Base-by-base conservation (phyloP, 2,329 filamentous ascomycete genomes). In the Penicillium sp. region DNA sequence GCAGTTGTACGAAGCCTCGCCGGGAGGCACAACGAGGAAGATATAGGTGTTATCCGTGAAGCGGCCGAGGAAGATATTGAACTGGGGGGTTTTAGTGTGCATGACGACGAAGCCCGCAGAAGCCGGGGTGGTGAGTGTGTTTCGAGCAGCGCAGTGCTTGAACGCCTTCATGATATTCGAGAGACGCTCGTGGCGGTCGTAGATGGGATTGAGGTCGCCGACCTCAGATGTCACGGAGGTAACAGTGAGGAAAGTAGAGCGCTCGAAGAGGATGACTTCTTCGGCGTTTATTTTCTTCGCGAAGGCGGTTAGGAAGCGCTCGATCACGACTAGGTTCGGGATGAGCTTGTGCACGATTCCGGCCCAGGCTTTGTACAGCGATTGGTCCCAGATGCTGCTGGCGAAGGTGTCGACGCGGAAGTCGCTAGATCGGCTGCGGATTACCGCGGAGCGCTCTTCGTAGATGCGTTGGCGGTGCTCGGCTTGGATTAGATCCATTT, bases 141-240 rank as follows among this genome's bases (percentile, higher is more conserved):
- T 78, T 29, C 73, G 65, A 38, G 75, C 75, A n/a, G 73, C 73
- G 54, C 74, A 85, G 77, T 97, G 93, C 79, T 97, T 99, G 79
- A 97, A 97, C 56, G 93, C 92, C 78, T 99, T 99, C 76, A 99
- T 89, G 68, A 99, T 97, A 73, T 96, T 97, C 59, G 89, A 94
- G 69, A 99, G 89, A 64, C 89, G 88, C 79, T 99, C 94, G 66
- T 96, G 91, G 3, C 94, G 89, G 75, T 99, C 94, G 48, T 88
- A 88, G 59, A 90, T 95, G 1, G 94, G 93, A 71, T 99, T 99
- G 48, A 84, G 76, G 35, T 82, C 80, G 42, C 91, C 91, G 58
- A 87, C 81, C 18, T 84, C 81, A 2, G 89, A 88, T 6, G 90
- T 90, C 77, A 96, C 94, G 55, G 89, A 91, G 0, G 91, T 96